A percentile compares a stretch with the other conserved stretches of the same genome.
These are phyloP conservation scores for Leishmania amazonensis DNA, from an alignment of 208 protist genomes.

Conservation along the genomic window DNA sequence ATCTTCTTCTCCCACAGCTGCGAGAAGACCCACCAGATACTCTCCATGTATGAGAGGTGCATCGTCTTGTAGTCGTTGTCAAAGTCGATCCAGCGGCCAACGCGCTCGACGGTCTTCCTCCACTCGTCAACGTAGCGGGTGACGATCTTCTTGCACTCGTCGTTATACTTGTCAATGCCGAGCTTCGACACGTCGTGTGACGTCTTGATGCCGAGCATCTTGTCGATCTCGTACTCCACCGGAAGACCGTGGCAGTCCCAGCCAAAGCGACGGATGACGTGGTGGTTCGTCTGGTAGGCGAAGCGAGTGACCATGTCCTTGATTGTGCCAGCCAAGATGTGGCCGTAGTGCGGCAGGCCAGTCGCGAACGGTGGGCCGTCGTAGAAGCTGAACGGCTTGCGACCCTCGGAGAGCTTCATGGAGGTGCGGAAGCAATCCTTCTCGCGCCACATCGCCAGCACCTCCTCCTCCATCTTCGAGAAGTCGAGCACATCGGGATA, in stretches of 20 bases:
- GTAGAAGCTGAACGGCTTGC: conserved; percentile 95
- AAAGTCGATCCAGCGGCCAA: conserved; percentile 99
- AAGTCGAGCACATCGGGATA: conserved; percentile 91
- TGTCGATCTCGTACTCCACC: conserved; percentile 99
- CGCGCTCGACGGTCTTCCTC: conserved; percentile 94
- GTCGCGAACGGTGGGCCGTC: conserved; percentile 99
- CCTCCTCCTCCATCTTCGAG: conserved; percentile 93
- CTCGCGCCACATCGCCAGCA: conserved; percentile 95
- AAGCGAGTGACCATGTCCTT: conserved; percentile 99
- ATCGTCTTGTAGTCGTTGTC: conserved; percentile 99
- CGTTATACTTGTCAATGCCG: conserved; percentile 99
- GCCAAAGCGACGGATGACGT: conserved; percentile 98
- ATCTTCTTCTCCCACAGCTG: conserved; percentile 97
- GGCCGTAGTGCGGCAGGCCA: conserved; percentile 99
- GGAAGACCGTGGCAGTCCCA: conserved; percentile 99
- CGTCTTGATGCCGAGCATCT: conserved; percentile 93
- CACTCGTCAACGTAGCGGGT: conserved; percentile 99
- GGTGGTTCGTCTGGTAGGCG: conserved; percentile 97
- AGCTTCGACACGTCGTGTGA: conserved; percentile 96
- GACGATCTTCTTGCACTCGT: conserved; percentile 98
- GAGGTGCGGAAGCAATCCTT: conserved; percentile 97
- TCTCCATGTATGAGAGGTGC: conserved; percentile 99
- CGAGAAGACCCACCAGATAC: conserved; percentile 99
- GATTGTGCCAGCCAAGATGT: conserved; percentile 99
- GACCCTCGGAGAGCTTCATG: conserved; percentile 93